Base-by-base conservation (phyloP, 2,329 filamentous ascomycete species). In the Arthrinium puccinioides region DNA sequence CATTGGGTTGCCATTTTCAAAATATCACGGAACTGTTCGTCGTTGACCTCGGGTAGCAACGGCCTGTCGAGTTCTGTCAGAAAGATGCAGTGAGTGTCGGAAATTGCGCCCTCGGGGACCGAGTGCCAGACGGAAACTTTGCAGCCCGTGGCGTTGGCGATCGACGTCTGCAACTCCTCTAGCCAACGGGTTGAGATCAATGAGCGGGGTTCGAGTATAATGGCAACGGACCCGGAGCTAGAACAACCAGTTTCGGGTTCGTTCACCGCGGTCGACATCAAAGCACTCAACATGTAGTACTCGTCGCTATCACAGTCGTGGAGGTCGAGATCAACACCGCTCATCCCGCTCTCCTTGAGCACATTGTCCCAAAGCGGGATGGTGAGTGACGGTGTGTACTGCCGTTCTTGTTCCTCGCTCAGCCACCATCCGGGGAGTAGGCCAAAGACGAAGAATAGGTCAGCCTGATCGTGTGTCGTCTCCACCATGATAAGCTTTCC, bases 401-500 rank as follows among this genome's bases (percentile, higher is more conserved):
- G 6, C 4, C 27, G 37, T 10, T 39, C 26, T 2, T 26, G 13
- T 19, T 39, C 39, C 21, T 44, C 42, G 14, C 46, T 34, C 13
- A 41, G 35, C 44, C 46, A 44, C 47, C 42, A 48, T 11, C 39
- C 40, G 5, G 44, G 37, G 2, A 50, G 27, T 3, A 36, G 16
- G 16, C 46, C 48, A 21, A 47, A 44, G n/a, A 40, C 21, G 9
- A 45, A 37, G 24, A 38, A 15, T 7, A 39, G 8, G 18, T 46
- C 41, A 2, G 32, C 8, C 2, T 29, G 36, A 9, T 45, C 38
- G 2, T 34, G 19, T 5, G 43, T 47, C 11, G 40, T 41, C 28
- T 55, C 52, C 13, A 44, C 28, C 6, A 54, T 11, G 3, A 53
- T 9, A 5, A 54, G 41, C 8, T 19, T 32, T 5, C 53, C 53